Base-by-base conservation (phyloP, 2,329 filamentous ascomycete genomes). In the Curvularia eragrostidis region DNA sequence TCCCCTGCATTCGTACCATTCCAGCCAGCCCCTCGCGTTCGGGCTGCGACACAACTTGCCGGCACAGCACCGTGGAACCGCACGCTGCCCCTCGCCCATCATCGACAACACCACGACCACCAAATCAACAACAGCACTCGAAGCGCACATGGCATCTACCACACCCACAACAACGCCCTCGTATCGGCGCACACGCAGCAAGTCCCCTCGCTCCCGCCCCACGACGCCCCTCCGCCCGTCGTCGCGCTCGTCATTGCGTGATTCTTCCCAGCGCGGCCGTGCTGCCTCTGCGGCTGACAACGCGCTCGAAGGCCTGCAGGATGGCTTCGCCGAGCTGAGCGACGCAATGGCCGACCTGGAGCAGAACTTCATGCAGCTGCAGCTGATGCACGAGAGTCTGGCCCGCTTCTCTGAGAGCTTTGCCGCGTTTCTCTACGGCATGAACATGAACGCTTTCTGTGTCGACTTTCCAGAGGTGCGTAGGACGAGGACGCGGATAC, bases 391-490 rank as follows among this genome's bases (percentile, higher is more conserved):
- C 73, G 94, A 98, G 81, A 96, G 91, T 71, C 79, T 99, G 66
- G 87, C 91, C 23, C 87, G 95, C 24, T 99, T 99, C 78, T 94
- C 89, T 77, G 95, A 99, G 82, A 96, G 91, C 72, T 99, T 99
- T 77, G 93, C 93, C 1, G 92, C 90, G 67, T 98, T 99, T 71
- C 80, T 99, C 44, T 99, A 98, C 70, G 95, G 95, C 1, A 78
- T 99, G 75, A 98, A 98, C 74, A 97, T 99, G 93, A 98, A 97
- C 77, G 95, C 95, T 1, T 99, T 98, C 75, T 98, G 94, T 76
- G 93, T 98, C 30, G 95, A 99, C 76, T 99, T 97, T 65, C 91
- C 93, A 0, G 95, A 99, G 86, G 93, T 93, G 79, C 50, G 75
- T 54, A 30, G 18, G 7, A 30, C 13, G n/a, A 15, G 26, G 24